Evolutionary conservation across 148 eudicot species (phyloP).

Genomic region (Chenopodium berlandieri): DNA sequence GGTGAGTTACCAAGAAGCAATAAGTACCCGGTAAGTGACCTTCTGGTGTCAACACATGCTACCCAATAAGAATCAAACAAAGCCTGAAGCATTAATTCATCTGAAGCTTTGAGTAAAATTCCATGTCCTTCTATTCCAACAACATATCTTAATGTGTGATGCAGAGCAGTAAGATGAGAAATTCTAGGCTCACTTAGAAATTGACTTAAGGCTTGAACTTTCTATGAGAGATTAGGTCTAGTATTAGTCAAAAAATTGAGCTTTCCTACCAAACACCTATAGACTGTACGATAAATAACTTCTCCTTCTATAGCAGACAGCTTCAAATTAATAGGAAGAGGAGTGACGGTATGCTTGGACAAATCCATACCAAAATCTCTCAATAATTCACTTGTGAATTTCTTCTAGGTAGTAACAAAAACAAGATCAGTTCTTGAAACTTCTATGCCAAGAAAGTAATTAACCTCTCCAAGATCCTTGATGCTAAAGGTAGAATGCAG

Average conservation of each 20-base stretch:
- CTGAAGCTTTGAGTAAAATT: not conserved
- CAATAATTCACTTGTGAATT: not conserved
- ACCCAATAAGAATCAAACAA: not conserved
- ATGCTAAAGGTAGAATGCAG: not conserved
- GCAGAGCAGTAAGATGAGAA: not conserved
- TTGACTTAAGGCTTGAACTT: not conserved
- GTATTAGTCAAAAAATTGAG: not conserved
- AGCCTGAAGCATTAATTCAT: not conserved
- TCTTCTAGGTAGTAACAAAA: not conserved
- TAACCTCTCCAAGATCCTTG: not conserved
- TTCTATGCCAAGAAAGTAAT: not conserved
- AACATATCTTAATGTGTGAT: not conserved
- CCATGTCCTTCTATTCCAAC: not conserved
- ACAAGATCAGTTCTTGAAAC: not conserved
- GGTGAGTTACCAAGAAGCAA: not conserved
- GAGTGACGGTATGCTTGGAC: not conserved
- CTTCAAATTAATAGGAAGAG: not conserved
- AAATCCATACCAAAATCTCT: not conserved
- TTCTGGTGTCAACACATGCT: not conserved
- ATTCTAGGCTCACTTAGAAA: not conserved
- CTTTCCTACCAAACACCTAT: not conserved
- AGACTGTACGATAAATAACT: not conserved
- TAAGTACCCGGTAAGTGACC: not conserved
- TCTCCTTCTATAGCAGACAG: not conserved
- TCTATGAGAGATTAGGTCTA: not conserved